Conservation (phyloP, 495 filamentous ascomycete genomes). For the Penicillium pancosmium region DNA sequence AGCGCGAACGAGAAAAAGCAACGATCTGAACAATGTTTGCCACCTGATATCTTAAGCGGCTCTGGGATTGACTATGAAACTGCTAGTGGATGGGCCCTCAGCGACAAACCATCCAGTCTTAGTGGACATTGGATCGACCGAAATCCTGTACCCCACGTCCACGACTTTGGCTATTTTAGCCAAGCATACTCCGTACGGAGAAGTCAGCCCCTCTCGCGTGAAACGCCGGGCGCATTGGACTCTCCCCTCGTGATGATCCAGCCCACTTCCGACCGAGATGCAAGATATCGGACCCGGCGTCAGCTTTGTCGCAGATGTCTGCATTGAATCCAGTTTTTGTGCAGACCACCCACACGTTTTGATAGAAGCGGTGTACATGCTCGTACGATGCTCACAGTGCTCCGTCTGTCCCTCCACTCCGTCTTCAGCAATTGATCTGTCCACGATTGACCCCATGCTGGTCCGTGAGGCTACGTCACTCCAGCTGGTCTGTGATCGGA, state of each 20-base stretch:
- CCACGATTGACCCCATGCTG: slow-evolving; percentile 17
- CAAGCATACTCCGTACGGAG: no score
- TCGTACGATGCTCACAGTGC: no score
- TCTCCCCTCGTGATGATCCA: slow-evolving; percentile 4
- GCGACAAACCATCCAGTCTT: slow-evolving; percentile 15
- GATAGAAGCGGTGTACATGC: not conserved
- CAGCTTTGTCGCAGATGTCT: slow-evolving; percentile 4
- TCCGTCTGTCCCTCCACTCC: no score
- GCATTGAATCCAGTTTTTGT: not conserved
- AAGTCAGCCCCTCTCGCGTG: slow-evolving; percentile 8
- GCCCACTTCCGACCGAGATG: not conserved
- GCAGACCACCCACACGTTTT: not conserved
- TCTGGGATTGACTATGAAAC: slow-evolving; percentile 22
- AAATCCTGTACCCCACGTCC: slow-evolving; percentile 25
- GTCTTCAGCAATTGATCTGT: not conserved
- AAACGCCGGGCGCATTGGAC: slow-evolving; percentile 18
- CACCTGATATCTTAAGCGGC: slow-evolving; percentile 23
- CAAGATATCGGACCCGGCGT: not conserved
- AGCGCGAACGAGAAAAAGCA: slow-evolving; percentile 2
- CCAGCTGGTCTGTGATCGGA: slow-evolving; percentile 3
- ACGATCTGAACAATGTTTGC: slow-evolving; percentile 15
- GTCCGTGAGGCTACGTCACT: slow-evolving; percentile 29
- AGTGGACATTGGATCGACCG: slow-evolving; percentile 12
- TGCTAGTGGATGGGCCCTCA: slow-evolving; percentile 22
- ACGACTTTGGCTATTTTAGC: slow-evolving; percentile 22